These are phyloP conservation scores for Trifolium fragiferum DNA, from an alignment of 306 rosid species.

Conservation along the genomic window DNA sequence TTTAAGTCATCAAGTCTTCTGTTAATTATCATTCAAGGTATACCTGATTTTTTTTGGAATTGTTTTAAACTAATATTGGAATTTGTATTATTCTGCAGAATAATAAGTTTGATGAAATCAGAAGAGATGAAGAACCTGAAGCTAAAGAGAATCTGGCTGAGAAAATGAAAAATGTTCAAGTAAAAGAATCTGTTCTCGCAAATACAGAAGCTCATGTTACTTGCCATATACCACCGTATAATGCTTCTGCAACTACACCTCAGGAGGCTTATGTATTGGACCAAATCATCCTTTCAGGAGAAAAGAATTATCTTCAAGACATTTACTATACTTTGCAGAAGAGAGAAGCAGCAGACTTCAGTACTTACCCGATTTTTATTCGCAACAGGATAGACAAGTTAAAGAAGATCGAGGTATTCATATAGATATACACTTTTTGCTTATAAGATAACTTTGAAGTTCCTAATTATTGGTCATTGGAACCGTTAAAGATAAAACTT, in stretches of 20 bases:
- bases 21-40: background rate
- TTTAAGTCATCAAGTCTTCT: slow-evolving; percentile 18
- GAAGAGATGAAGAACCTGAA: slow-evolving; percentile 55
- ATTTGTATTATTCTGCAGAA: slow-evolving; percentile 52
- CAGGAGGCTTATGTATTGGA: slow-evolving; percentile 77
- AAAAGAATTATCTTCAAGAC: slow-evolving; percentile 76
- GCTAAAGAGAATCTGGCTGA: slow-evolving; percentile 56
- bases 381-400: slow-evolving; percentile 30
- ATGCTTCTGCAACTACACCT: slow-evolving; percentile 75
- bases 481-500: background rate
- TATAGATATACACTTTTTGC: background rate
- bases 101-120: slow-evolving; percentile 52
- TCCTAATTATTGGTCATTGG: background rate
- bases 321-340: slow-evolving; percentile 50
- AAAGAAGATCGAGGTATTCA: slow-evolving; percentile 27
- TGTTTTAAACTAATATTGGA: background rate
- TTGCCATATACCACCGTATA: slow-evolving; percentile 75
- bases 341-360: slow-evolving; percentile 41
- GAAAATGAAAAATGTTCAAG: slow-evolving; percentile 59
- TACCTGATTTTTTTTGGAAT: slow-evolving; percentile 36
- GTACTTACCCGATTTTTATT: slow-evolving; percentile 68
- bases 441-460: background rate
- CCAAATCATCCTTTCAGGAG: slow-evolving; percentile 71
- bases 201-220: slow-evolving; percentile 48
- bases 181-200: slow-evolving; percentile 64